A percentile compares a stretch with the other conserved stretches of the same genome.
phyloP scores from a whole-genome alignment of 805 yeast species.

The Yarrowia divulgata region DNA sequence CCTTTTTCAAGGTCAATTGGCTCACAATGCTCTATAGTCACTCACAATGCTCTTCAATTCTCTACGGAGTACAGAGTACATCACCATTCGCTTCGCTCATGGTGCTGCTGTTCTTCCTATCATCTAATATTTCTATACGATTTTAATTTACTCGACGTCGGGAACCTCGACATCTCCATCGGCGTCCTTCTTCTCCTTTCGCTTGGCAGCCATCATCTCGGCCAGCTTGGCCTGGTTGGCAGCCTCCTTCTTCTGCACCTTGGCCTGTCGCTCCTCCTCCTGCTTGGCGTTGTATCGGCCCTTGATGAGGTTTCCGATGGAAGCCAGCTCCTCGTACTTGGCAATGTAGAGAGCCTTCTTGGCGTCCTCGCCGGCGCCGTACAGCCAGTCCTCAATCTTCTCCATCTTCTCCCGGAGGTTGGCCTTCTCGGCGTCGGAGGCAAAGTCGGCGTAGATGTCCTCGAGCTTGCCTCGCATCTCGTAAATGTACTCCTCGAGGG shows the following conservation, averaged over 20 bases:
- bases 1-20: too few relatives aligned
- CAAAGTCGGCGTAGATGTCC: slow-evolving; percentile 86
- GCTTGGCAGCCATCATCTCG: slow-evolving; percentile 80
- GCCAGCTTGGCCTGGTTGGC: slow-evolving; percentile 82
- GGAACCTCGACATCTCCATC: slow-evolving; percentile 44
- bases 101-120: background rate
- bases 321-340: slow-evolving; percentile 94
- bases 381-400: slow-evolving; percentile 97
- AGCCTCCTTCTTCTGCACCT: slow-evolving; percentile 86
- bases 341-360: slow-evolving; percentile 97
- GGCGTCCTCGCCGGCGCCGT: slow-evolving; percentile 96
- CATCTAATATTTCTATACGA: slow-evolving; percentile 34
- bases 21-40: too few relatives aligned
- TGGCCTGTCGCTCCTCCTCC: slow-evolving; percentile 92
- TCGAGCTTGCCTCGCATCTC: slow-evolving; percentile 96
- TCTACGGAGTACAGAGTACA: too few relatives aligned
- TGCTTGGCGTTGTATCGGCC: slow-evolving; percentile 94
- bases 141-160: slow-evolving; percentile 38
- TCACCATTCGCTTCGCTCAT: background rate
- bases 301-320: slow-evolving; percentile 91
- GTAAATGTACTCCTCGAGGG: slow-evolving; percentile 97
- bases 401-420: slow-evolving; percentile 74
- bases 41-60: too few relatives aligned
- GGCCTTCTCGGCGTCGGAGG: slow-evolving; percentile 87
- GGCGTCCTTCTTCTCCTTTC: slow-evolving; percentile 52